Evolutionary conservation across 352 stramenopile genomes (phyloP), one percentile per base, ranked within the genome.

Genomic region (Aphanomyces invadans): DNA sequence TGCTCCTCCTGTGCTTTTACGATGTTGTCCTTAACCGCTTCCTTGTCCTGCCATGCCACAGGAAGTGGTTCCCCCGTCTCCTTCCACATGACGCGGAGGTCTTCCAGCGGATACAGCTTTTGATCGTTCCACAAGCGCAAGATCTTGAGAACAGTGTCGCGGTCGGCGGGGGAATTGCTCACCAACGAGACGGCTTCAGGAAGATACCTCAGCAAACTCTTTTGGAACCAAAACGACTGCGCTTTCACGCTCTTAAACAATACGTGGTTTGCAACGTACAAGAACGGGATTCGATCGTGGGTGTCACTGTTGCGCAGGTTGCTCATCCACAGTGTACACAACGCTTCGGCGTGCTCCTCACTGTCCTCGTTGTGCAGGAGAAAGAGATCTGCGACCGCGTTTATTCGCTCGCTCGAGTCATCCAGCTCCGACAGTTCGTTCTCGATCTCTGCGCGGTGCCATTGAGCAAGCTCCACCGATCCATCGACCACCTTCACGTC

Each of bases 231-330:
- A 39, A 44, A 70, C 65, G 45, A 55, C 74, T 57, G 25, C 19
- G 62, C 73, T 23, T 83, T 79, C 3, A 81, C 62, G 17, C 75
- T 82, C 70, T 92, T 92, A 57, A 86, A 83, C 23, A 92, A 73
- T 65, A 92, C 84, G 71, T 92, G 84, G 63, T 92, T 92, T 62
- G 84, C 81, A 54, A 92, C 84, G 59, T 89, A 92, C 3, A 92
- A 75, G 70, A 87, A 92, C 11, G 84, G 81, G 33, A 92, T 76
- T 62, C 84, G 81, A 67, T 92, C 84, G 19, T 90, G 80, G 65
- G 90, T 84, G 70, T 90, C 84, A 70, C 79, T 88, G 36, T 75
- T 70, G 15, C 82, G 78, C 62, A 92, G 72, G 46, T 75, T 78
- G 45, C 76, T 63, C 42, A 90, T 84, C 84, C 81, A 92, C 49